Evolutionary conservation across 768 basidiomycete genomes (phyloP), one percentile per base, ranked within the genome.

Genomic region (Sistotremastrum niveocremeum): DNA sequence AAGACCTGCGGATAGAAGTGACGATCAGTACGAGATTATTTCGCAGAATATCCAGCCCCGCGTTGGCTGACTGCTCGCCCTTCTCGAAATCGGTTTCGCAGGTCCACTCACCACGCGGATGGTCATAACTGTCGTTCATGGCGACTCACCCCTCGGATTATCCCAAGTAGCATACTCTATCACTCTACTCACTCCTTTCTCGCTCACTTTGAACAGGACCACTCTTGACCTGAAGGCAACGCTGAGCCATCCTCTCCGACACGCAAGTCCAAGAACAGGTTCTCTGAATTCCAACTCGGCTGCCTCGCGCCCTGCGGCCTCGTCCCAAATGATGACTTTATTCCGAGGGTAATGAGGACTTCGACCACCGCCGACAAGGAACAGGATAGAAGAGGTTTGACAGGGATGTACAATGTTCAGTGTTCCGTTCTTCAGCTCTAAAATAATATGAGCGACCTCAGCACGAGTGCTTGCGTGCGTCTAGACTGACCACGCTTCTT

Each of bases 271-370:
- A 47, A 84, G 71, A 1, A 89, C 87, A 48, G 72, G 70, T 63
- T 90, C 89, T 55, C 84, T 72, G 57, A 94, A 93, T 63, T 91
- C 88, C 49, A 93, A 72, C 60, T 91, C 87, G 35, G 84, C 86
- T 42, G 88, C 82, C 58, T 90, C 84, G 49, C 67, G 66, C n/a
- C 76, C 76, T 3, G 74, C 63, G 3, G 71, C 73, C 63, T 88
- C 88, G 61, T 93, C 84, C 87, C 87, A 93, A 45, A 94, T 60
- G 52, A 93, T 71, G 45, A 91, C 84, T 66, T 94, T 93, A 65
- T 93, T 93, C 31, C 83, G 84, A 31, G 90, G 84, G 63, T 90
- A 93, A 7, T 82, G 73, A 32, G 89, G 89, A 60, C 84, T 89
- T 46, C 79, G 74, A 36, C 89, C 87, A 39, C 89, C 89, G 42